Base-by-base conservation (phyloP, 2,329 filamentous ascomycete species). In the Aureobasidium sp. region DNA sequence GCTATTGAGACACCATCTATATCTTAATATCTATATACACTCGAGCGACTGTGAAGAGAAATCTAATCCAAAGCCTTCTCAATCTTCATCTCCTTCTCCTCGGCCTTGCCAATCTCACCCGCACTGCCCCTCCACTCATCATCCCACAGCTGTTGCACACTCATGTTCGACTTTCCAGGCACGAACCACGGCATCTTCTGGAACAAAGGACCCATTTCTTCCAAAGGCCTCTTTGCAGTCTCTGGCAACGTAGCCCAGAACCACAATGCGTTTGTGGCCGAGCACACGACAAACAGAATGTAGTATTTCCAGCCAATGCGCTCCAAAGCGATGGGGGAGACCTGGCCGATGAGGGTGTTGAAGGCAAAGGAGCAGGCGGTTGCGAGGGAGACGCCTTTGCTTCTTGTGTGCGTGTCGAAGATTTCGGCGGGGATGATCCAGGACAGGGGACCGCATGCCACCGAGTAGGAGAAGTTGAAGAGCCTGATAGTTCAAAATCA, bases 221-320 rank as follows among this genome's bases (percentile, higher is more conserved):
- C 63, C n/a, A 65, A 50, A 25, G 55, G 56, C 4, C 59, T 51
- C 14, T 83, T 83, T 71, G 87, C 87, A 5, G 84, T 88, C 69
- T 88, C 84, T 0, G 84, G 85, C 22, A 85, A 74, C 57, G 83
- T 78, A 68, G 83, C 80, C 73, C 76, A 85, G 51, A 83, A 80
- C 59, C 62, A 63, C 3, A 64, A 16, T 2, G 61, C 62, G 42
- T 63, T 64, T 3, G 55, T 60, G 16, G 60, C 16, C 42, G 63
- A 63, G 52, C 61, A 63, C 14, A 64, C 56, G 21, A 63, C 55
- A 51, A 64, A 64, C 2, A 64, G 42, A 17, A 64, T 49, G 48
- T 61, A 65, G 45, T 60, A 64, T 39, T 53, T 64, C 61, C 61
- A 65, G 12, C 60, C 63, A 7, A 63, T 60, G 0, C 55, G 40